phyloP scores from a whole-genome alignment of 805 yeast genomes.

The Candida montana region DNA sequence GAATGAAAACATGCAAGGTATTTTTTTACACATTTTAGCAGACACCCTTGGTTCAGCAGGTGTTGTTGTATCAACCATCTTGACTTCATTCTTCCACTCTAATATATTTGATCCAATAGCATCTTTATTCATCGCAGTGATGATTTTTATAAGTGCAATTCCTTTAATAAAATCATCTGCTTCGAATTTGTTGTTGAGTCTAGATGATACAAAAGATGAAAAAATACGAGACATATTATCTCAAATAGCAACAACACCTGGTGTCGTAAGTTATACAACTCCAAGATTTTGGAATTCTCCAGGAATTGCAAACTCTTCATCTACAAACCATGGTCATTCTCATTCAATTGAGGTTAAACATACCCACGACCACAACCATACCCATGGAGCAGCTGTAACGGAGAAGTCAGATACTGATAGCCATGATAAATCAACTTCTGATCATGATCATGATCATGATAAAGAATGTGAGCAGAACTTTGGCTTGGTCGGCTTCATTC shows the following conservation, averaged over 20 bases:
- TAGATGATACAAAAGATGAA: slow-evolving; percentile 56
- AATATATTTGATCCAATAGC: slow-evolving; percentile 90
- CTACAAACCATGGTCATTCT: slow-evolving; percentile 21
- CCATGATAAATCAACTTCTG: slow-evolving; percentile 12
- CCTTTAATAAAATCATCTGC: slow-evolving; percentile 84
- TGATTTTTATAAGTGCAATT: slow-evolving; percentile 75
- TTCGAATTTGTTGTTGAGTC: slow-evolving; percentile 58
- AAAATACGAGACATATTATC: slow-evolving; percentile 57
- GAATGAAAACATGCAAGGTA: slow-evolving; percentile 87
- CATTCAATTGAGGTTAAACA: slow-evolving; percentile 14
- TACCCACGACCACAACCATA: not conserved
- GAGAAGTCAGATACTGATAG: slow-evolving; percentile 16
- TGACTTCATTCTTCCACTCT: slow-evolving; percentile 61
- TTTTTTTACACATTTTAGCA: slow-evolving; percentile 88
- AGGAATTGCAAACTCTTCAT: slow-evolving; percentile 24
- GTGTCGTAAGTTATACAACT: slow-evolving; percentile 78
- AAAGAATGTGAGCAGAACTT: slow-evolving; percentile 15
- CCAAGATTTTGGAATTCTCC: slow-evolving; percentile 86
- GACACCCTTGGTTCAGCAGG: slow-evolving; percentile 97
- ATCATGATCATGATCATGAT: slow-evolving; percentile 8
- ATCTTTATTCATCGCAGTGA: slow-evolving; percentile 75
- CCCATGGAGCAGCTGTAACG: slow-evolving; percentile 5
- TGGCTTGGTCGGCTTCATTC: slow-evolving; percentile 69
- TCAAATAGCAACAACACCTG: slow-evolving; percentile 65
- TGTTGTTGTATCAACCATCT: slow-evolving; percentile 83